These are phyloP conservation scores for Tubosaeta sp. DNA, from an alignment of 768 basidiomycete genomes.

Conservation along the genomic window DNA sequence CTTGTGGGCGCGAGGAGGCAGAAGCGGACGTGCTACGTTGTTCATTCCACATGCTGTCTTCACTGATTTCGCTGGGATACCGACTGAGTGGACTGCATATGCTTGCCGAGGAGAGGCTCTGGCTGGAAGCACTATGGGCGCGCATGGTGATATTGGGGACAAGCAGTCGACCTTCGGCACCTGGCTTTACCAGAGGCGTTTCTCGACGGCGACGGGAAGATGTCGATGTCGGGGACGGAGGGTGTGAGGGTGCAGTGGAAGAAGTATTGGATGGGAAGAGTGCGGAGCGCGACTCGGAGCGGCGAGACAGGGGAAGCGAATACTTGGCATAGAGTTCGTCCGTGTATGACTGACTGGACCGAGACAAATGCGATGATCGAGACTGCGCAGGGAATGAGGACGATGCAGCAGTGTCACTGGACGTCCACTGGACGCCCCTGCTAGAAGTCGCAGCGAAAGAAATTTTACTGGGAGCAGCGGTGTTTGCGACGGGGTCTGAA, in stretches of 20 bases:
- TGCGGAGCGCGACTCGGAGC: conserved; percentile 47
- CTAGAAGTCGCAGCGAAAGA: conserved; percentile 52
- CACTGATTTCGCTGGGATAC: conserved; percentile 38
- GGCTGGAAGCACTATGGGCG: conserved; percentile 33
- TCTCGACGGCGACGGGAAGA: conserved; percentile 41
- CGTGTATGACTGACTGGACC: conserved; percentile 30
- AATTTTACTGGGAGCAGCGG: conserved; percentile 27
- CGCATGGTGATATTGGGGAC: conserved; percentile 41
- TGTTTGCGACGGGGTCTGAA: conserved; percentile 31
- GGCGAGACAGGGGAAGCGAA: conserved; percentile 52
- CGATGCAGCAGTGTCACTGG: conserved; percentile 27
- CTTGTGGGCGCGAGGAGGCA: conserved; percentile 36
- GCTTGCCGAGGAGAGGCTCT: conserved; percentile 25
- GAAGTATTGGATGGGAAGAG: conserved; percentile 33
- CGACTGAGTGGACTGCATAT: conserved; percentile 38
- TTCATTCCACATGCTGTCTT: conserved; percentile 29
- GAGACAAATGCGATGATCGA: conserved; percentile 20
- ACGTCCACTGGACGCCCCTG: conserved; percentile 46
- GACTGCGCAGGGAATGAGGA: conserved; percentile 25
- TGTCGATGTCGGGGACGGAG: conserved; percentile 34
- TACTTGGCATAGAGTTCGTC: conserved; percentile 55
- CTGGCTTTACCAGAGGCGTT: conserved; percentile 51
- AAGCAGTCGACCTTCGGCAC: conserved; percentile 62
- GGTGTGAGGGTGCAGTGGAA: conserved; percentile 34
- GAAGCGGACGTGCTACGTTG: conserved; percentile 21